Conservation (phyloP, 306 rosid species). For the Quercus mongolica region DNA sequence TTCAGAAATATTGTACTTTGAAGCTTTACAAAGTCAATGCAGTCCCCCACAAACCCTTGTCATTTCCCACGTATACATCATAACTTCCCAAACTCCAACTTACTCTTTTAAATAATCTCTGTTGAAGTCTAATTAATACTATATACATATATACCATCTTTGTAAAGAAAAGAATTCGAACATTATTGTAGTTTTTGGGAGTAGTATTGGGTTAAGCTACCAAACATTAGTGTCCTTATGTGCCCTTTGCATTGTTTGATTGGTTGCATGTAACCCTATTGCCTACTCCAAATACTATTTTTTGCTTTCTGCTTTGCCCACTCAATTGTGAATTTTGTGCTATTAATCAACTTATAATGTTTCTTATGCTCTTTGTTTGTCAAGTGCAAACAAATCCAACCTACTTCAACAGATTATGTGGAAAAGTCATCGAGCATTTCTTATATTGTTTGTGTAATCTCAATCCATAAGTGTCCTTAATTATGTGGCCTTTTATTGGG, state of each 20-base stretch:
- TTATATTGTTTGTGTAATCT: background rate
- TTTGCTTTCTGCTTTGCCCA: slow-evolving; percentile 8
- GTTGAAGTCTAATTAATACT: background rate
- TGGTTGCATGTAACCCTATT: slow-evolving; percentile 45
- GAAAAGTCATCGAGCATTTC: slow-evolving; percentile 17
- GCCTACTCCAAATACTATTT: slow-evolving; percentile 43
- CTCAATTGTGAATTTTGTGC: slow-evolving; percentile 42
- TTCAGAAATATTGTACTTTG: slow-evolving; percentile 3
- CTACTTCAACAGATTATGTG: slow-evolving; percentile 22
- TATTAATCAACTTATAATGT: slow-evolving; percentile 13
- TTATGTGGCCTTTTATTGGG: too few species aligned
- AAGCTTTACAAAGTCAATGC: slow-evolving; percentile 51
- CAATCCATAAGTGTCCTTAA: background rate
- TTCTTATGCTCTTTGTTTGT: slow-evolving; percentile 21
- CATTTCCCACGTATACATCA: slow-evolving; percentile 33
- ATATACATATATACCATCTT: background rate
- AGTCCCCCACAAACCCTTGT: slow-evolving; percentile 30
- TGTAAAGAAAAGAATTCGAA: background rate
- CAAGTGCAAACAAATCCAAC: slow-evolving; percentile 30
- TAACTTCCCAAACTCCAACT: slow-evolving; percentile 25
- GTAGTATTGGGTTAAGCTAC: slow-evolving; percentile 54
- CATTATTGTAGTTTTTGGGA: slow-evolving; percentile 1
- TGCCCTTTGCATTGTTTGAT: slow-evolving; percentile 26
- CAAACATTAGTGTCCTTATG: slow-evolving; percentile 63
- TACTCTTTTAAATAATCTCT: background rate